Evolutionary conservation across 495 filamentous ascomycete species (phyloP), one percentile per base, ranked within the genome.

Genomic region (Jackrogersella minutella): DNA sequence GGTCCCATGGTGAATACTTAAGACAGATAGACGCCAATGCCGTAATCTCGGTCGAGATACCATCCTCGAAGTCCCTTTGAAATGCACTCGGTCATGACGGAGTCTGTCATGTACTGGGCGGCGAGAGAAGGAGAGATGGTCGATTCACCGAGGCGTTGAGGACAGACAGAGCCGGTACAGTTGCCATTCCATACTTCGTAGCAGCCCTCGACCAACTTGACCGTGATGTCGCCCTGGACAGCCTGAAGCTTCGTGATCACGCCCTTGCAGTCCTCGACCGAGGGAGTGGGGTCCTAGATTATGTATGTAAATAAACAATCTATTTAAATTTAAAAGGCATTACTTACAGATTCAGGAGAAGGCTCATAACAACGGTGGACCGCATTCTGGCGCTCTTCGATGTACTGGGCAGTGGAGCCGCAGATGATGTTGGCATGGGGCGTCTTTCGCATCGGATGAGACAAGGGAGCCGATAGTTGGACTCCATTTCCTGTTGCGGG

Each of bases 121-220:
- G 72, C 69, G 16, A 58, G n/a, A 0, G 64, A 19, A 39, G 69
- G 69, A 13, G 72, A 22, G 39, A 74, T 70, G 39, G 57, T 68
- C 14, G 60, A 68, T 26, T 56, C 55, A 14, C 69, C 72, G 11
- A 53, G 22, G 7, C 61, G 60, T 49, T 72, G 69, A 39, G 72
- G 72, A 39, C 72, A 74, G n/a, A 70, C 61, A 0, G 71, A 62
- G 1, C 50, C 72, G 11, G 72, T 74, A 54, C 72, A 74, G 54
- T 72, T 72, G 53, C 69, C 69, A 9, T 64, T 68, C 24, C 46
- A 36, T 9, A 51, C 60, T n/a, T 68, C 46, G 58, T 60, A 68
- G 58, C 72, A 74, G 17, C 72, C 72, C 17, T 72, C 63, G 34
- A 63, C 52, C 5, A 74, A 53, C 16, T 72, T 63, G 64, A 74